Base-by-base conservation (phyloP, 306 rosid genomes). In the Cicer chorassanicum region DNA sequence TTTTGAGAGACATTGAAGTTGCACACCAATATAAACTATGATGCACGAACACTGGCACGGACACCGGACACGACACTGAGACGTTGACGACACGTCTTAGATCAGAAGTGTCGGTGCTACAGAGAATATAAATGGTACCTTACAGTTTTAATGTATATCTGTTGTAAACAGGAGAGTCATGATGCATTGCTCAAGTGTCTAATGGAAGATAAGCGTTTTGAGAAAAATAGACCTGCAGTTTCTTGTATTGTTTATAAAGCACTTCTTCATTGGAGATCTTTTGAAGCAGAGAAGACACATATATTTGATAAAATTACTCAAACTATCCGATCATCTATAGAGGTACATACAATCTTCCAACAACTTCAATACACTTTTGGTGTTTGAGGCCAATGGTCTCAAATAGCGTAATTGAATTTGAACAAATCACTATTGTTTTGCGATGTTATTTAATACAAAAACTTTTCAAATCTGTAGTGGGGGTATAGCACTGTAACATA, bases 201-300 rank as follows among this genome's bases (percentile, higher is more conserved):
- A 64, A 65, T 63, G 1, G 93, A 90, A 79, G 96, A 92, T 51
- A 88, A 86, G 73, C 74, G 80, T 56, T 90, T 92, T 38, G 92
- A 90, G 85, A 88, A 90, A 51, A 88, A 80, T 73, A 90, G 88
- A 77, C 88, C 98, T 15, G 91, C 90, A 46, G 85, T 86, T 67
- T 90, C 98, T 51, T 90, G 91, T 65, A 74, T 92, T 73, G 84
- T 88, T 50, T 90, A 90, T 85, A 90, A 87, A 81, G 65, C 92
- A 74, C 96, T 92, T 83, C 87, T 92, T 75, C 98, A 90, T 49
- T 92, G 98, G 98, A 78, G 98, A 82, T 90, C 92, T 21, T 90
- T 92, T 82, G 98, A 92, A 77, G 89, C 96, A 60, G 93, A 88
- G 76, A 92, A 83, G 76, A 90, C 98, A 42, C 87, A 78, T 76